Conservation (phyloP, 305 asterid genomes). For the Fraxinus albicans region DNA sequence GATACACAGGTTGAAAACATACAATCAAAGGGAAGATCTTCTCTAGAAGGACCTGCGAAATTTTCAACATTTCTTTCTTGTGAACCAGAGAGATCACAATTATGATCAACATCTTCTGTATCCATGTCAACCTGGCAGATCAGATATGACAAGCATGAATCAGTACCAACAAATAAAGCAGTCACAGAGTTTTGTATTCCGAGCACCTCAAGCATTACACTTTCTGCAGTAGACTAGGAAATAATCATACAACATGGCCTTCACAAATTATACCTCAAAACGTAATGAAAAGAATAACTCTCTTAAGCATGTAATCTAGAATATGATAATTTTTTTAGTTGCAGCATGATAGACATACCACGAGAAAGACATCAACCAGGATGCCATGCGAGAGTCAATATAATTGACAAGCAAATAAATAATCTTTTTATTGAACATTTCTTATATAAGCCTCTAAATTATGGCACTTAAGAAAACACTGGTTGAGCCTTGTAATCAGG, state of each 20-base stretch:
- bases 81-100: slow-evolving; percentile 38
- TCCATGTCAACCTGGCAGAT: slow-evolving; percentile 92
- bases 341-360: slow-evolving; percentile 9
- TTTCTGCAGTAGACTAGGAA: background rate
- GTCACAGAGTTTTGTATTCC: background rate
- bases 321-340: background rate
- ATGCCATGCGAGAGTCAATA: background rate
- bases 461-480: background rate
- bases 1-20: slow-evolving; percentile 29
- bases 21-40: slow-evolving; percentile 44
- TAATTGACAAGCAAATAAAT: background rate
- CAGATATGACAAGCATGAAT: background rate
- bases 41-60: slow-evolving; percentile 35
- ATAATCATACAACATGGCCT: background rate
- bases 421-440: slow-evolving; percentile 1
- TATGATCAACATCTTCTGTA: slow-evolving; percentile 63
- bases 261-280: background rate
- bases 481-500: background rate
- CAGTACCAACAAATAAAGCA: background rate
- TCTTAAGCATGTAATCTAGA: slow-evolving; percentile 6
- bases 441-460: background rate
- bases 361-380: background rate
- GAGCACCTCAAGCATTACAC: slow-evolving; percentile 9
- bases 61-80: slow-evolving; percentile 40
- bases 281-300: background rate